Evolutionary conservation across 176 grass and related monocot genomes (phyloP).

Genomic region (Triticum urartu): DNA sequence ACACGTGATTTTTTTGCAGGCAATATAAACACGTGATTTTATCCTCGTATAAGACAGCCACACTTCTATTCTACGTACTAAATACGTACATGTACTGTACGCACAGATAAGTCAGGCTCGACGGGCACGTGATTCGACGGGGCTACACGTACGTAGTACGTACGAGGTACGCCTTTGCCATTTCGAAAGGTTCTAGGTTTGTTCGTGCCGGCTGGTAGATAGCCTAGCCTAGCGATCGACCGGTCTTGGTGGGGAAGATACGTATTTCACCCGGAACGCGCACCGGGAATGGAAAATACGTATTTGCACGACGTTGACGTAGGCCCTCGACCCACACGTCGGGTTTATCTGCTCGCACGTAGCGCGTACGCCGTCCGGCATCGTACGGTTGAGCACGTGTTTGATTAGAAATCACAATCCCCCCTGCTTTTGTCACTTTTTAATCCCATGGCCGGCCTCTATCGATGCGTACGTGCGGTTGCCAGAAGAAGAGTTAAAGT

Average conservation of each 20-base stretch:
- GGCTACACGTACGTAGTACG: neutral
- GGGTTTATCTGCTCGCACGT: neutral
- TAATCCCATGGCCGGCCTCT: neutral
- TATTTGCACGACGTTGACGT: conserved; percentile 15
- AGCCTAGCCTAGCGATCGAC: neutral
- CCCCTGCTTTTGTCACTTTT: neutral
- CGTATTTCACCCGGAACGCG: conserved; percentile 43
- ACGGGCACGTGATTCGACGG: neutral
- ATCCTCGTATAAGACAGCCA: neutral
- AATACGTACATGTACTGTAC: neutral
- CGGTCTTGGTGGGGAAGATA: neutral
- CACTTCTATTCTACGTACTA: neutral
- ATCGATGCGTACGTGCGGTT: neutral
- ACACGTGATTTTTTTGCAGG: neutral
- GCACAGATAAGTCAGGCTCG: no score
- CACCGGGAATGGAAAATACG: conserved; percentile 9
- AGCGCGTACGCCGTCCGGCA: neutral
- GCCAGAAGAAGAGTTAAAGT: neutral
- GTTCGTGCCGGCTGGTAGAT: neutral
- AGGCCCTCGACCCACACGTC: neutral
- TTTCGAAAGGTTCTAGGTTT: neutral
- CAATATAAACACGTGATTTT: neutral
- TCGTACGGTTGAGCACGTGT: neutral
- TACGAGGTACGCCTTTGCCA: neutral
- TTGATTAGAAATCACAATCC: neutral